phyloP scores from a whole-genome alignment of 2,329 filamentous ascomycete species.

The Alternaria sp. region DNA sequence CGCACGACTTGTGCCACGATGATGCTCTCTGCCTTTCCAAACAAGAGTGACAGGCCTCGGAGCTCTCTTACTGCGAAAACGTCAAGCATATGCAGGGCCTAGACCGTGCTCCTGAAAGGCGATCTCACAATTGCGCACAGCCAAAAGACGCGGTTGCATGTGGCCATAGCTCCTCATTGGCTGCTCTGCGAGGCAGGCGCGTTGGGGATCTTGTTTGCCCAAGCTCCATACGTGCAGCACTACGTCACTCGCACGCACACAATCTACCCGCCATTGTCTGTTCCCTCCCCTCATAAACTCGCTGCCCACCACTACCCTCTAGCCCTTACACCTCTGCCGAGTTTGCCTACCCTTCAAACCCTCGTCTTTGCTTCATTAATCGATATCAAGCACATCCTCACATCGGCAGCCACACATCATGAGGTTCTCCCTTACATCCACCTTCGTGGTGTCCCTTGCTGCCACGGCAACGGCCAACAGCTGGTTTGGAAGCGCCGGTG shows the following conservation, averaged over 20 bases:
- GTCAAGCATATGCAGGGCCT: background rate
- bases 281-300: slow-evolving; percentile 38
- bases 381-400: slow-evolving; percentile 20
- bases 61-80: background rate
- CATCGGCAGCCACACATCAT: slow-evolving; percentile 58
- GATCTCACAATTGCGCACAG: slow-evolving; percentile 28
- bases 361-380: slow-evolving; percentile 26
- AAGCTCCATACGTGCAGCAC: slow-evolving; percentile 28
- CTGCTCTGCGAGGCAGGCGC: slow-evolving; percentile 23
- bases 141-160: slow-evolving; percentile 20
- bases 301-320: slow-evolving; percentile 15
- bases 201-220: slow-evolving; percentile 26
- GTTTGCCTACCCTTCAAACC: slow-evolving; percentile 3
- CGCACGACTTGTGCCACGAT: background rate
- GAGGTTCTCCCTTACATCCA: slow-evolving; percentile 74
- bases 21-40: background rate
- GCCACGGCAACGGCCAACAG: slow-evolving; percentile 74
- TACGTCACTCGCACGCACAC: slow-evolving; percentile 38
- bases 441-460: slow-evolving; percentile 75
- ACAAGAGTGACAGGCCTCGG: background rate
- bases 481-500: slow-evolving; percentile 89
- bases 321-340: slow-evolving; percentile 15
- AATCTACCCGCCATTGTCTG: slow-evolving; percentile 25
- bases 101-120: slow-evolving; percentile 18
- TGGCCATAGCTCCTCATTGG: slow-evolving; percentile 29